A percentile compares a stretch with the other conserved stretches of the same genome.
Conservation (phyloP, 2,329 filamentous ascomycete species). For the Neofusicoccum sp. region DNA sequence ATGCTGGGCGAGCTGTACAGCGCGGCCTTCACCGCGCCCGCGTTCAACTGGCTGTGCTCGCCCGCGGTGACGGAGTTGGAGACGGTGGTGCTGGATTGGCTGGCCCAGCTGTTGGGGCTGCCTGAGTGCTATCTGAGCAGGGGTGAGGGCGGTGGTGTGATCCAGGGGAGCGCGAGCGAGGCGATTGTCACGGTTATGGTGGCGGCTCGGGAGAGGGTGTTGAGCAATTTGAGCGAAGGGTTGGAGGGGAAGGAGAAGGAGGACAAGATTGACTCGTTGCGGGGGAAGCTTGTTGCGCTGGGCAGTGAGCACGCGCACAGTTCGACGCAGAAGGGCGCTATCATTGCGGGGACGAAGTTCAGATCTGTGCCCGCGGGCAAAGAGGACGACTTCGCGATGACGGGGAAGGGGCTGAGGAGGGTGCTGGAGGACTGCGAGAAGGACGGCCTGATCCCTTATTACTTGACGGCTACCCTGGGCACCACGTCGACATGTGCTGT, state of each 20-base stretch:
- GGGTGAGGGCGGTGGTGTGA: conserved; percentile 83
- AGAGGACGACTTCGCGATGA: conserved; percentile 70
- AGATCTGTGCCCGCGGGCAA: conserved; percentile 66
- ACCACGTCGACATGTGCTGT: conserved; percentile 87
- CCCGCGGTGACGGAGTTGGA: conserved; percentile 92
- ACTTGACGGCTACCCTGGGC: conserved; percentile 79
- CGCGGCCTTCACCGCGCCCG: conserved; percentile 82
- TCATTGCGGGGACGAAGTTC: conserved; percentile 84
- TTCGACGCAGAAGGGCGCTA: conserved; percentile 82
- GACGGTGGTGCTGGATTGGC: conserved; percentile 90
- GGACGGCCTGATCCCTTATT: conserved; percentile 81
- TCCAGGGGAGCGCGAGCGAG: conserved; percentile 89
- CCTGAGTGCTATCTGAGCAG: conserved; percentile 74
- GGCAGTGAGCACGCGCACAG: conserved; percentile 81
- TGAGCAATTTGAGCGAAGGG: conserved; percentile 34
- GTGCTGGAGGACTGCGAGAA: conserved; percentile 67
- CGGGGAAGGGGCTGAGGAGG: conserved; percentile 61
- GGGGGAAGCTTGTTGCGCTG: conserved; percentile 76
- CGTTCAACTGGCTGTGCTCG: conserved; percentile 97
- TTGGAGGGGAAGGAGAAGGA: conserved; percentile 60
- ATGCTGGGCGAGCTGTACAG: conserved; percentile 94
- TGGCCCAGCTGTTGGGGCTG: conserved; percentile 73
- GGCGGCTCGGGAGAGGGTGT: conserved; percentile 70
- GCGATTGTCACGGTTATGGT: conserved; percentile 85
- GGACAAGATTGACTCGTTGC: conserved; percentile 67